phyloP scores from a whole-genome alignment of 345 rosid species.

The Populus euphratica region DNA sequence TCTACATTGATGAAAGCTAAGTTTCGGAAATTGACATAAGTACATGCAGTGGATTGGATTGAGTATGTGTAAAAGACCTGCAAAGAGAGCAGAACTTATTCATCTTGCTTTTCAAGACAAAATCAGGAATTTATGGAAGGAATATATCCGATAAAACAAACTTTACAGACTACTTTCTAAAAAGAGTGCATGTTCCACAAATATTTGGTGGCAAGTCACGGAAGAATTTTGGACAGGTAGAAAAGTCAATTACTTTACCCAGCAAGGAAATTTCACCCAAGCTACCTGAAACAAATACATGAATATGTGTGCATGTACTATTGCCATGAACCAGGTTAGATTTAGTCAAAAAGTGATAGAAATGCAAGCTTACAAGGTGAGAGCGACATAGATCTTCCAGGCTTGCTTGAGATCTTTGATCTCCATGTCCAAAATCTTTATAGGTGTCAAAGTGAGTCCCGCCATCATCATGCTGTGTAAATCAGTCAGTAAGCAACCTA shows the following conservation, averaged over 20 bases:
- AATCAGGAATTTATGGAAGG: background rate
- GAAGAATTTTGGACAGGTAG: background rate
- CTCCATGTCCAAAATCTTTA: conserved; percentile 42
- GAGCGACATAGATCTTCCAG: conserved; percentile 94
- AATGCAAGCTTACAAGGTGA: conserved; percentile 62
- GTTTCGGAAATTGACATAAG: background rate
- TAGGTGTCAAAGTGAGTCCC: conserved; percentile 30
- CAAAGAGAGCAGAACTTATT: background rate
- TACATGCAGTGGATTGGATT: background rate
- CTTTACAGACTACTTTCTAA: background rate
- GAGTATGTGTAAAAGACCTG: background rate
- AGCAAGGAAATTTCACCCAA: background rate
- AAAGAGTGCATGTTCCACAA: background rate
- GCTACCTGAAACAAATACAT: background rate
- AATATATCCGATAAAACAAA: background rate
- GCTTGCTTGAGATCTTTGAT: conserved; percentile 53
- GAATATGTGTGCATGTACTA: background rate
- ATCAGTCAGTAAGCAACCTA: conserved; percentile 20
- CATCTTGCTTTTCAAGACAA: background rate
- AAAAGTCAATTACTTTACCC: background rate
- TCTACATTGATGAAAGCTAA: background rate
- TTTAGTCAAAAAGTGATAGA: background rate
- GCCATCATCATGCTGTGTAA: conserved; percentile 34
- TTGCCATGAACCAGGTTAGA: background rate
- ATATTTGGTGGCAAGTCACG: background rate